phyloP scores from a whole-genome alignment of 352 stramenopile species.

The Pythium biforme region DNA sequence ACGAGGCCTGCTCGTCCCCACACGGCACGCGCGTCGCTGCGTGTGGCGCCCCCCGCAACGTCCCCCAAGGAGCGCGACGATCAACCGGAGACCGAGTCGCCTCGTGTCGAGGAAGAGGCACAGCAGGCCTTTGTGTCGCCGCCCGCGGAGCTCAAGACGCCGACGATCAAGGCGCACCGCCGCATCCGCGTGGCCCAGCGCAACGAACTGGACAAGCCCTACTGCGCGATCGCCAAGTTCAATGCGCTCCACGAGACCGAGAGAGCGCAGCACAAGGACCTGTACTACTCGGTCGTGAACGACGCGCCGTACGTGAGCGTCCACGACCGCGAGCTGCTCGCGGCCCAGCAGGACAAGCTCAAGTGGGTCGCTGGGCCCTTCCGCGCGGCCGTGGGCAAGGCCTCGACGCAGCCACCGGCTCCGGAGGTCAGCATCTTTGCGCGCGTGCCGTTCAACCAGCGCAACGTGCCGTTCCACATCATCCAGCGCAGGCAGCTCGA shows the following conservation, averaged over 20 bases:
- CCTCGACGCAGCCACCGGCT: constrained; percentile 41
- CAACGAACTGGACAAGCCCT: constrained; percentile 65
- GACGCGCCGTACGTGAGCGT: constrained; percentile 67
- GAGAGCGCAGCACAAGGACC: constrained; percentile 27
- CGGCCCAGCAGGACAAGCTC: constrained; percentile 62
- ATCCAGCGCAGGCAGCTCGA: constrained; percentile 54
- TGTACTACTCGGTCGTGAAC: constrained; percentile 81
- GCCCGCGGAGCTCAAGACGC: not conserved
- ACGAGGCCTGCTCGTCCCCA: not conserved
- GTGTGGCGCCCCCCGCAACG: not conserved
- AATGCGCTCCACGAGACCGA: constrained; percentile 40
- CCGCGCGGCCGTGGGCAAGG: constrained; percentile 59
- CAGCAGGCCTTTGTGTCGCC: constrained; percentile 1
- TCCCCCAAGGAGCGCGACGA: not conserved
- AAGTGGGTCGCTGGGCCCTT: constrained; percentile 75
- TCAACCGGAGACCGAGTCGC: not conserved
- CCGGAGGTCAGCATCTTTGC: constrained; percentile 60
- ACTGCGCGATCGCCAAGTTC: constrained; percentile 65
- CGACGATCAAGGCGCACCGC: constrained; percentile 16
- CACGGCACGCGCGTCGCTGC: constrained; percentile 6
- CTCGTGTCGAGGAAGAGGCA: not conserved
- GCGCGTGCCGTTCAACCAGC: constrained; percentile 43
- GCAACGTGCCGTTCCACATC: constrained; percentile 56
- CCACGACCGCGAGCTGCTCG: constrained; percentile 47
- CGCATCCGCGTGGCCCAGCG: constrained; percentile 61